Conservation (phyloP, 139 green algal species). For the Chlamydomonas asymmetrica region DNA sequence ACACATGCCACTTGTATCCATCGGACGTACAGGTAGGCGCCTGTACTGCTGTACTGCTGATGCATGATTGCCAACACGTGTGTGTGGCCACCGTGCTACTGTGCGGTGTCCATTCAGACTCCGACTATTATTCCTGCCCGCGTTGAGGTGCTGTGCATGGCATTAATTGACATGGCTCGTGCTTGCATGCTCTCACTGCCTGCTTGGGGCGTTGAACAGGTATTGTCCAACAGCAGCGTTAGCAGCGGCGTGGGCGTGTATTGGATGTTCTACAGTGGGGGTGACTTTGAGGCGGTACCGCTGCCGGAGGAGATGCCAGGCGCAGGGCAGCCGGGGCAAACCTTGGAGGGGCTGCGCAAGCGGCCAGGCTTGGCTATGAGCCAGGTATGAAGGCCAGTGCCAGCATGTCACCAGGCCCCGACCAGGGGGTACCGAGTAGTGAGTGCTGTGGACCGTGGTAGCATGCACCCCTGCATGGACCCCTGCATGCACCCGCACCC, state of each 20-base stretch:
- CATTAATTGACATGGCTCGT: not conserved
- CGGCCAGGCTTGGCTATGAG: slow-evolving; percentile 85
- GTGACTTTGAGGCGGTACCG: slow-evolving; percentile 61
- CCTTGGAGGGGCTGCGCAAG: slow-evolving; percentile 69
- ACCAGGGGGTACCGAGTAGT: no score
- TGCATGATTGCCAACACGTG: no score
- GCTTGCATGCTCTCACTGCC: not conserved
- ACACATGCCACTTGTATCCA: slow-evolving; percentile 81
- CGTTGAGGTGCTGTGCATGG: no score
- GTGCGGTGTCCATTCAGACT: no score
- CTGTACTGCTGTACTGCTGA: no score
- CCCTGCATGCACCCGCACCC: no score
- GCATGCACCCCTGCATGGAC: not conserved
- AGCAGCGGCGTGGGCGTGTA: slow-evolving; percentile 81
- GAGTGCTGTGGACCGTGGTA: not conserved
- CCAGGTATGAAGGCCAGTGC: no score
- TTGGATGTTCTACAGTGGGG: slow-evolving; percentile 96
- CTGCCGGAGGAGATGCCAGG: slow-evolving; percentile 17
- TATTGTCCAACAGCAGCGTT: slow-evolving; percentile 64
- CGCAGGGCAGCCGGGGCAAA: not conserved
- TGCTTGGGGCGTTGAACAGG: slow-evolving; percentile 29
- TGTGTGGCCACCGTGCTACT: no score
- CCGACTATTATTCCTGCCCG: no score
- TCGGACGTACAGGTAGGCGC: slow-evolving; percentile 85
- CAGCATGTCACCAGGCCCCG: no score